Percentiles rank a stretch among this genome's conserved stretches.
Conservation (phyloP, 352 stramenopile species). For the Phytophthora hibernalis region DNA sequence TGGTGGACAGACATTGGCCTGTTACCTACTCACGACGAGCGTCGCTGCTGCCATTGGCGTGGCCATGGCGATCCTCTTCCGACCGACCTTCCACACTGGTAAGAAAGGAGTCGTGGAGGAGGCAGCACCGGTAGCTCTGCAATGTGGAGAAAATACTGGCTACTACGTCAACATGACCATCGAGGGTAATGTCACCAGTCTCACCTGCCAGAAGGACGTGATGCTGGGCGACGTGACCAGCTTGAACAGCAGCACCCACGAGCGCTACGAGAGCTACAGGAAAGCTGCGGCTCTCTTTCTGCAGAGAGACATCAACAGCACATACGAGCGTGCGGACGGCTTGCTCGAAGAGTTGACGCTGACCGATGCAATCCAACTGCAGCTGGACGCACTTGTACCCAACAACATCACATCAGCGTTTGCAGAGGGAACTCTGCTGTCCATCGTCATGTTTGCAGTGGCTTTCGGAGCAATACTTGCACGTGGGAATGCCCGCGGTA, state of each 20-base stretch:
- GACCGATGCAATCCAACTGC: conserved; percentile 34
- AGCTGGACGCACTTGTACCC: conserved; percentile 49
- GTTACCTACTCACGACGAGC: conserved; percentile 48
- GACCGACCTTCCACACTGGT: conserved; percentile 35
- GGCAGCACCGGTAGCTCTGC: conserved; percentile 23
- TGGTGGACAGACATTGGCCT: conserved; percentile 32
- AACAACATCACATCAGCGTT: conserved; percentile 51
- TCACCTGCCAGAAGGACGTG: conserved; percentile 19
- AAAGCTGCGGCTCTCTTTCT: conserved; percentile 35
- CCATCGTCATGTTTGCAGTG: conserved; percentile 60
- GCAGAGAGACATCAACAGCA: conserved; percentile 43
- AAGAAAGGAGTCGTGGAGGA: conserved; percentile 10
- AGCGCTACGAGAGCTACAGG: conserved; percentile 29
- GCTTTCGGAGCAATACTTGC: conserved; percentile 45
- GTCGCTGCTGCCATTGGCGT: conserved; percentile 41
- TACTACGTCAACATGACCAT: conserved; percentile 31
- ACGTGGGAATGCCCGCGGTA: conserved; percentile 18
- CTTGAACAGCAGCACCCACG: conserved; percentile 34
- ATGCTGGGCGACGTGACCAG: conserved; percentile 17
- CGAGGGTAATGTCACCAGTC: conserved; percentile 15
- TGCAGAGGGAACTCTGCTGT: conserved; percentile 43
- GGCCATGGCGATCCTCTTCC: conserved; percentile 44
- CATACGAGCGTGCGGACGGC: conserved; percentile 23
- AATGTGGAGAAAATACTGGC: conserved; percentile 29
- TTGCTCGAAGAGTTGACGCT: conserved; percentile 25